phyloP scores from a whole-genome alignment of 2,329 filamentous ascomycete species.

The Fusarium hainanense region DNA sequence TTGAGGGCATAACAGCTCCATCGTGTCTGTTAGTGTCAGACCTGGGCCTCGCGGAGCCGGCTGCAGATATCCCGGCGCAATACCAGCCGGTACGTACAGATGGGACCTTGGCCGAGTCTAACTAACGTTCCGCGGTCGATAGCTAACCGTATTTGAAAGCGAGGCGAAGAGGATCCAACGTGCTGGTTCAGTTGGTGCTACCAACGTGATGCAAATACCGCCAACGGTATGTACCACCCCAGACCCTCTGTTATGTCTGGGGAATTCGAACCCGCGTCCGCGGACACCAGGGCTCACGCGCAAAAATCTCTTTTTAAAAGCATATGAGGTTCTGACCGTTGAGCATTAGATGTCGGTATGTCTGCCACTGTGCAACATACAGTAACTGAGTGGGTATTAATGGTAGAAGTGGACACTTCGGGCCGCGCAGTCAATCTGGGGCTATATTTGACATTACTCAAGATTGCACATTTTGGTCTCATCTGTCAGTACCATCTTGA shows the following conservation, averaged over 20 bases:
- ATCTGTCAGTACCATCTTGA: conserved; percentile 35
- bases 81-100: conserved; percentile 1
- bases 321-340: background rate
- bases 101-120: conserved; percentile 22
- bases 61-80: conserved; percentile 39
- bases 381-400: conserved; percentile 8
- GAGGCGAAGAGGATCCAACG: conserved; percentile 40
- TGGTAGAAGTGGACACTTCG: conserved; percentile 19
- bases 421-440: conserved; percentile 34
- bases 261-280: conserved; percentile 40
- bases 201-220: conserved; percentile 16
- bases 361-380: conserved; percentile 5
- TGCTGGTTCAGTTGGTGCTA: conserved; percentile 40
- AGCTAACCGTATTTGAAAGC: conserved; percentile 33
- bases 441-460: conserved; percentile 16
- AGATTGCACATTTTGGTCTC: conserved; percentile 35
- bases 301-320: conserved; percentile 11
- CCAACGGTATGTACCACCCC: conserved; percentile 37
- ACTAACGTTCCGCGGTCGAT: conserved; percentile 40
- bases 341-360: background rate
- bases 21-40: conserved; percentile 35
- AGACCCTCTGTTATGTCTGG: conserved; percentile 25
- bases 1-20: conserved; percentile 41
- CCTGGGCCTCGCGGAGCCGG: conserved; percentile 46
- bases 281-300: conserved; percentile 24